Evolutionary conservation across 2,329 filamentous ascomycete genomes (phyloP).

Genomic region (Monosporascus sp.): DNA sequence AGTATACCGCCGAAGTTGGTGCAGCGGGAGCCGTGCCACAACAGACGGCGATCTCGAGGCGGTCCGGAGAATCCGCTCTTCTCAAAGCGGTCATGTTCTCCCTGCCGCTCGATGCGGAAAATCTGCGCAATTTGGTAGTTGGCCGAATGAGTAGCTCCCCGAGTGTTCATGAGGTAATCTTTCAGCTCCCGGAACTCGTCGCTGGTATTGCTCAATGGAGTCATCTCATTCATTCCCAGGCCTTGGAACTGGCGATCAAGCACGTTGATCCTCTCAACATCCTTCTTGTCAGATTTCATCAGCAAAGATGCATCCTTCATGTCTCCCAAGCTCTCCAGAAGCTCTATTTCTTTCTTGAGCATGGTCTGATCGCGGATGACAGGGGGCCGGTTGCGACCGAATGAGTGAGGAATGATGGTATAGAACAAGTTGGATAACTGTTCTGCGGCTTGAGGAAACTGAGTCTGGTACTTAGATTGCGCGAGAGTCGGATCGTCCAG

Average conservation of each 20-base stretch:
- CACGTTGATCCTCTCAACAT: slow-evolving; percentile 50
- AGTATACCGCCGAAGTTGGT: slow-evolving; percentile 88
- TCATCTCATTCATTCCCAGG: slow-evolving; percentile 72
- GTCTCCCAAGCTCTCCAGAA: slow-evolving; percentile 75
- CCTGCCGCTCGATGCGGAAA: slow-evolving; percentile 73
- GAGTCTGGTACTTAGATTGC: slow-evolving; percentile 33
- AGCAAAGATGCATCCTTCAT: slow-evolving; percentile 79
- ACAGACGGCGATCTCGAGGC: slow-evolving; percentile 60
- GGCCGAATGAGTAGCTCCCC: slow-evolving; percentile 60
- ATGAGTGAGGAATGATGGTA: slow-evolving; percentile 70
- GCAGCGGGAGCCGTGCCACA: slow-evolving; percentile 82
- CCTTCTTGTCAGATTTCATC: slow-evolving; percentile 58
- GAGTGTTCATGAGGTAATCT: slow-evolving; percentile 61
- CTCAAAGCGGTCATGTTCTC: slow-evolving; percentile 65
- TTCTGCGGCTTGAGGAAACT: slow-evolving; percentile 42
- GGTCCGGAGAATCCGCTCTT: slow-evolving; percentile 46
- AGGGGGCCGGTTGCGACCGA: slow-evolving; percentile 68
- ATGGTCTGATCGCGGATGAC: slow-evolving; percentile 50
- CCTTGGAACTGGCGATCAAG: slow-evolving; percentile 69
- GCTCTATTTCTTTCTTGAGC: slow-evolving; percentile 71
- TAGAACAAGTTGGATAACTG: slow-evolving; percentile 73
- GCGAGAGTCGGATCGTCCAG: slow-evolving; percentile 50
- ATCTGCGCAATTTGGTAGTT: slow-evolving; percentile 63
- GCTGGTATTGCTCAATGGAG: slow-evolving; percentile 51
- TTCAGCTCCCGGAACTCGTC: slow-evolving; percentile 60